These are phyloP conservation scores for Lactuca saligna DNA, from an alignment of 129 eudicot genomes.

Conservation along the genomic window DNA sequence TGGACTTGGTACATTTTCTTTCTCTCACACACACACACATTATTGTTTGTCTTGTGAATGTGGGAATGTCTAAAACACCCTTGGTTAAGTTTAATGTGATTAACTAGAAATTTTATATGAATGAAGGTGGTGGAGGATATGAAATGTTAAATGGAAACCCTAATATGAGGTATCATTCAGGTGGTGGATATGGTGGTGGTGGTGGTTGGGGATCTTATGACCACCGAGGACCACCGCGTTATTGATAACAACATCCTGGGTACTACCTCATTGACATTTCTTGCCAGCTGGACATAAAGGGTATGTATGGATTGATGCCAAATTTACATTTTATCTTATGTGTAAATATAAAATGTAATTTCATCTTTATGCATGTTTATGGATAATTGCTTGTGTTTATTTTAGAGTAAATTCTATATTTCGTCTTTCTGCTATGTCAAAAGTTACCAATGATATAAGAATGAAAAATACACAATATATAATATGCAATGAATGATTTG, in stretches of 20 bases:
- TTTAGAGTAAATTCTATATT: neutral
- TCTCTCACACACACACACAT: neutral
- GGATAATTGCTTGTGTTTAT: neutral
- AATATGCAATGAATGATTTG: no score
- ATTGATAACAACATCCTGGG: conserved; percentile 26
- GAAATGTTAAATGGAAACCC: conserved; percentile 68
- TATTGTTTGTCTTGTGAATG: conserved; percentile 1
- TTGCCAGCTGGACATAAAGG: neutral
- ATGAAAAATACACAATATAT: no score
- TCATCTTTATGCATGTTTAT: neutral
- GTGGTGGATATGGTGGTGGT: conserved; percentile 44
- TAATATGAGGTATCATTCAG: conserved; percentile 57
- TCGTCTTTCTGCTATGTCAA: neutral
- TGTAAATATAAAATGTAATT: conserved; percentile 8
- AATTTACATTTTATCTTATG: conserved; percentile 13
- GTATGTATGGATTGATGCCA: neutral
- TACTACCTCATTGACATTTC: no score
- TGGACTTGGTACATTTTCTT: conserved; percentile 43
- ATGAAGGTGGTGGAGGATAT: conserved; percentile 61
- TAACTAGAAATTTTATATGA: neutral
- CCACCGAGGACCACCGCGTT: conserved; percentile 63
- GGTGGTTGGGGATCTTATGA: conserved; percentile 70
- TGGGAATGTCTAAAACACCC: neutral
- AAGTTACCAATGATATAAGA: no score
- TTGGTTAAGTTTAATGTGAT: neutral